Base-by-base conservation (phyloP, 2,329 filamentous ascomycete genomes). In the Colletotrichum sp. region DNA sequence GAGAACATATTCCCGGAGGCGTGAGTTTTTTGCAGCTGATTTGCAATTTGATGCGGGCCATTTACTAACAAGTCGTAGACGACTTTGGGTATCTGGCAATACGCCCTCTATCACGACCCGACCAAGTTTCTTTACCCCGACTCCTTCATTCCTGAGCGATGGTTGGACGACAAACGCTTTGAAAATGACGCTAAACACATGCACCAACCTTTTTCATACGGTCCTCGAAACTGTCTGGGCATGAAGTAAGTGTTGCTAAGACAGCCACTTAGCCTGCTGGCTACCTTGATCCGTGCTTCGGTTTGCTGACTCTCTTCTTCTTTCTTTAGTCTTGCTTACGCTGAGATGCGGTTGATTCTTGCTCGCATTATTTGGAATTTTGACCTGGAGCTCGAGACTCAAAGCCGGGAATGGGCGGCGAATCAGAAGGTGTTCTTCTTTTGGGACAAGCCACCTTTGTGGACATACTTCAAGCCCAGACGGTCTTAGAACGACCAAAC, bases 311-410 rank as follows among this genome's bases (percentile, higher is more conserved):
- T 8, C 18, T 57, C 4, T 43, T 26, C 9, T 4, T 4, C 2
- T 10, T 4, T 7, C 5, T 14, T 14, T 6, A 89, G 86, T 74
- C 81, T 90, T 63, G 88, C 88, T 4, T 89, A 88, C 61, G 83
- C 86, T n/a, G 88, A 90, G 78, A 88, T 90, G 85, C 83, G 88
- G 4, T 78, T 89, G 4, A 86, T 90, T 59, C 79, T 90, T 6
- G 85, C 87, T 0, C 85, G 85, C 3, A 77, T 91, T 12, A 77
- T 90, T 1, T 90, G 84, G 80, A 87, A 87, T 68, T 90, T 90
- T 77, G 88, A 90, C 72, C 72, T 90, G 69, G 79, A 81, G 39
- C 80, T 89, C 24, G 82, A 82, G 2, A 80, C 85, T 2, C 79
- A 82, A n/a, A 79, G 78, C 14, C 26, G 75, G 6, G 76, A 82